Evolutionary conservation across 805 yeast species (phyloP).

Genomic region (Candida railenensis): DNA sequence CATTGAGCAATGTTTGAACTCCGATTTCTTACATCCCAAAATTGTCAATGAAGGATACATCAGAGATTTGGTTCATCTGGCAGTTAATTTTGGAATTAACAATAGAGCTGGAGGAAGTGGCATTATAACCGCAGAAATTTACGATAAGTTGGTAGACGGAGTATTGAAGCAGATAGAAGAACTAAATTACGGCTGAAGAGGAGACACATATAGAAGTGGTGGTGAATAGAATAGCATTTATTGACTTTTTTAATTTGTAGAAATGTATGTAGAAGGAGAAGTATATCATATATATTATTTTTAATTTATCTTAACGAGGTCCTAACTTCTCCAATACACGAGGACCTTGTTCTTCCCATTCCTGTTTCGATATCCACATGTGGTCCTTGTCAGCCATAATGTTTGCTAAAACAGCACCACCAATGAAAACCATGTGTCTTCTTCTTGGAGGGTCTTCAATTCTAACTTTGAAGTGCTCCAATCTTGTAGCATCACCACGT

Average conservation of each 20-base stretch:
- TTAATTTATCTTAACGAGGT: slow-evolving; percentile 57
- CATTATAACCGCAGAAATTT: slow-evolving; percentile 40
- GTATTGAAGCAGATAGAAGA: slow-evolving; percentile 39
- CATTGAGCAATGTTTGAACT: slow-evolving; percentile 55
- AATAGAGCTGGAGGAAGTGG: slow-evolving; percentile 37
- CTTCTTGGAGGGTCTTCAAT: slow-evolving; percentile 99
- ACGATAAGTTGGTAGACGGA: slow-evolving; percentile 39
- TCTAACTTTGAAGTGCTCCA: slow-evolving; percentile 89
- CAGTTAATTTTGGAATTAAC: slow-evolving; percentile 67
- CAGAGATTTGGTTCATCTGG: slow-evolving; percentile 69
- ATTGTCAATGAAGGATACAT: slow-evolving; percentile 66
- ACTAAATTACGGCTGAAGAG: slow-evolving; percentile 35
- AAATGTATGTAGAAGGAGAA: neutral
- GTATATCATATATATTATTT: neutral
- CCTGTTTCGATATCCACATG: slow-evolving; percentile 95
- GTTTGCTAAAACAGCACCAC: slow-evolving; percentile 97
- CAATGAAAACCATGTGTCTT: slow-evolving; percentile 97
- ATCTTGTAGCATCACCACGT: slow-evolving; percentile 80
- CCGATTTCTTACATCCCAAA: slow-evolving; percentile 73
- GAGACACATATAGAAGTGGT: no score
- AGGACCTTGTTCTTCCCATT: slow-evolving; percentile 97
- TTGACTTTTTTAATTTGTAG: slow-evolving; percentile 4
- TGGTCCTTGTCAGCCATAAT: slow-evolving; percentile 98
- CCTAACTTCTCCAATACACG: slow-evolving; percentile 84
- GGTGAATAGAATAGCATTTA: slow-evolving; percentile 1